phyloP scores from a whole-genome alignment of 2,329 filamentous ascomycete species.

The Colletotrichum cordylinicola region DNA sequence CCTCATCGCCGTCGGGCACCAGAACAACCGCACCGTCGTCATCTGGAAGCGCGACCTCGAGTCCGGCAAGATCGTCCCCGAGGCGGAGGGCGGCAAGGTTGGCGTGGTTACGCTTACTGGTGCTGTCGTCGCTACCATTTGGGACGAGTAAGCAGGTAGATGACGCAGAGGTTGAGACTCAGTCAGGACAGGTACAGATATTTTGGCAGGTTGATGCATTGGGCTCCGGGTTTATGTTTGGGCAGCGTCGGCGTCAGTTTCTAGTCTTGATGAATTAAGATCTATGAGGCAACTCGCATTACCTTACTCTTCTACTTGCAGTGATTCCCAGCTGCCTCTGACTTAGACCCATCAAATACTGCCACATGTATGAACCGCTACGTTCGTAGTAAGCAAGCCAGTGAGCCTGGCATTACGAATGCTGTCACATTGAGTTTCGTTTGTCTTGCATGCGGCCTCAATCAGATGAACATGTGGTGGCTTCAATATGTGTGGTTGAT shows the following conservation, averaged over 20 bases:
- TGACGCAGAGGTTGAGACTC: neutral
- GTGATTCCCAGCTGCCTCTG: neutral
- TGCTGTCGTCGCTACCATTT: conserved; percentile 23
- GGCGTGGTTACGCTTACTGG: conserved; percentile 20
- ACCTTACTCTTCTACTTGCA: fast-evolving
- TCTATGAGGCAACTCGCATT: neutral
- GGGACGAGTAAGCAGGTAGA: conserved; percentile 17
- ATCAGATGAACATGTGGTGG: neutral
- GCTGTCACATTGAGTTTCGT: neutral
- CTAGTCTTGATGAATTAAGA: neutral
- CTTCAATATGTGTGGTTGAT: no score
- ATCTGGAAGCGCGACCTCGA: conserved; percentile 23
- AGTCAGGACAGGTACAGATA: neutral
- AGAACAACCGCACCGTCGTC: conserved; percentile 22
- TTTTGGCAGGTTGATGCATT: neutral
- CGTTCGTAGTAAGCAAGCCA: no score
- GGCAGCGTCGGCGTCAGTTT: neutral
- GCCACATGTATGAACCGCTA: neutral
- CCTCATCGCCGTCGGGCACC: conserved; percentile 20
- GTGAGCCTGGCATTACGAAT: neutral
- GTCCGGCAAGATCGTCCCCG: conserved; percentile 22
- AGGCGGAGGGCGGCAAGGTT: conserved; percentile 25
- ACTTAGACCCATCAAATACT: neutral
- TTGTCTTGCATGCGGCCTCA: neutral
- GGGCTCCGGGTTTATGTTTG: neutral